Evolutionary conservation across 2,329 filamentous ascomycete genomes (phyloP).

Genomic region (Fusarium siculi): DNA sequence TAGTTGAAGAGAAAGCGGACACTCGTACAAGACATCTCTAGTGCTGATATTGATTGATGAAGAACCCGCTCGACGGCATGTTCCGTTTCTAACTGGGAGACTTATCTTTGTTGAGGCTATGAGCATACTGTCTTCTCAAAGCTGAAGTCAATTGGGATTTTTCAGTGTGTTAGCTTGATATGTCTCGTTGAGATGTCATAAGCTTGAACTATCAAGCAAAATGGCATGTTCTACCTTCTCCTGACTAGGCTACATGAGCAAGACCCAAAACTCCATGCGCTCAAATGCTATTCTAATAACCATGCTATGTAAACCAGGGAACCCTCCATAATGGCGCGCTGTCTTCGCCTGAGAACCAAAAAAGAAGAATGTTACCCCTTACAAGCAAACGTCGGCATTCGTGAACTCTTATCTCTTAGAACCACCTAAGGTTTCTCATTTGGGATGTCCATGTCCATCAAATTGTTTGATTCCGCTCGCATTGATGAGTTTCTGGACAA

Average conservation of each 20-base stretch:
- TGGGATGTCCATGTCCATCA: constrained; percentile 54
- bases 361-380: not conserved
- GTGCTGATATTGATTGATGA: not conserved
- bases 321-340: not conserved
- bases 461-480: constrained; percentile 37
- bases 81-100: not conserved
- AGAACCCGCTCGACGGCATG: constrained; percentile 2
- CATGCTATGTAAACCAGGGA: not conserved
- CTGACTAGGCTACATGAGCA: not conserved
- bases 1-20: not conserved
- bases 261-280: constrained; percentile 25
- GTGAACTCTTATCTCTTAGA: not conserved
- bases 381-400: not conserved
- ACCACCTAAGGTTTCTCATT: constrained; percentile 32
- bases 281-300: constrained; percentile 24
- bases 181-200: too few species aligned
- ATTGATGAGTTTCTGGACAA: constrained; percentile 31
- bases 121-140: not conserved
- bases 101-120: not conserved
- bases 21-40: not conserved
- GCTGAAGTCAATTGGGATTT: not conserved
- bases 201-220: too few species aligned
- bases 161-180: too few species aligned
- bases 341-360: not conserved
- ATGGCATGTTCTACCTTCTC: not conserved